Evolutionary conservation across 495 filamentous ascomycete genomes (phyloP), one percentile per base, ranked within the genome.

Genomic region (Penicillium antarcticum): DNA sequence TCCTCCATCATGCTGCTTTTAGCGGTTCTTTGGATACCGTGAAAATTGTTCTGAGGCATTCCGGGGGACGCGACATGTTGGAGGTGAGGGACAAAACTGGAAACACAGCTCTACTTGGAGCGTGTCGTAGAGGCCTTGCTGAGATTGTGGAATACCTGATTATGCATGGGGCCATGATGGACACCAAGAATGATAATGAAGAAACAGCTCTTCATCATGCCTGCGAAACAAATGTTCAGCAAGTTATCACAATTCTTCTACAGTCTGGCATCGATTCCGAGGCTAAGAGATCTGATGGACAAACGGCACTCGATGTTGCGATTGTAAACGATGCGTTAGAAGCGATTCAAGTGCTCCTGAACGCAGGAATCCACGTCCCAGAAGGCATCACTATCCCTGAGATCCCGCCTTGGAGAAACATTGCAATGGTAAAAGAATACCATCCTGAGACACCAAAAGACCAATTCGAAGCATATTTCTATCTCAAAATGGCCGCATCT

Each of bases 11-110:
- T 35, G 43, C 43, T 23, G 43, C 43, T 12, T 45, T 35, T 19
- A 45, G 43, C 14, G 31, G 43, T 11, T 45, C 43, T 11, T 31
- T 45, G n/a, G 43, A 45, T n/a, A 45, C 43, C 1, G 43, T 45
- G 2, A 45, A 45, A 24, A 32, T 45, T 1, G 35, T 45, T 14
- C 10, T 45, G 0, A 31, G 17, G 7, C 31, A 35, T 24, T 17
- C 43, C 2, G 17, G 17, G 2, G 43, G 31, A 23, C 5, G 12
- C 0, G 14, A 29, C 0, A 19, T 18, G 13, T 35, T 45, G 31
- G 43, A 45, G 11, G 43, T 16, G 9, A 13, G 29, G 13, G 43
- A 45, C 6, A 35, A 18, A 4, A 2, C 31, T 11, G 43, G 43
- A 23, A 35, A 35, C 6, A 45, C 43, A 35, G 29, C 43, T n/a